Evolutionary conservation across 345 rosid genomes (phyloP).

Genomic region (Populus tremula): DNA sequence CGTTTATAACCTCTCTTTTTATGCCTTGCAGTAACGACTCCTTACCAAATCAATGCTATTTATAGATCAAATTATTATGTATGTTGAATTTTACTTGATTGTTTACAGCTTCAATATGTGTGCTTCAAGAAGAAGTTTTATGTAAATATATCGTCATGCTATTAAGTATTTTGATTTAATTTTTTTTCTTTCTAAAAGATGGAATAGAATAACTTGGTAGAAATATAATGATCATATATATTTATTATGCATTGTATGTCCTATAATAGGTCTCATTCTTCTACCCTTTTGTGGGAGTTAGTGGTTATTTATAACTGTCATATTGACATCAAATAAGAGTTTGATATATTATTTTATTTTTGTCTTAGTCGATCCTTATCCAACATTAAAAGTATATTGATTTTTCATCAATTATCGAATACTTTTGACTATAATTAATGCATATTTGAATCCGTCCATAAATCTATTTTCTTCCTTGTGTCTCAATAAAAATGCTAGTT

Average conservation of each 20-base stretch:
- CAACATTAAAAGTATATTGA: constrained; percentile 5
- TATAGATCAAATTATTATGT: no score
- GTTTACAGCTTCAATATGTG: accelerated
- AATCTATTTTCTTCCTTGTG: not conserved
- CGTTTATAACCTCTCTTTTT: accelerated
- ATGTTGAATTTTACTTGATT: no score
- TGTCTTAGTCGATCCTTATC: not conserved
- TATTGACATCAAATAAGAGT: constrained; percentile 5
- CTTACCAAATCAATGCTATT: no score
- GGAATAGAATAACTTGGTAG: not conserved
- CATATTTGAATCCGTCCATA: not conserved
- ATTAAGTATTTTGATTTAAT: no score
- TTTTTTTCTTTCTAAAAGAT: no score
- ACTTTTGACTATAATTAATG: not conserved
- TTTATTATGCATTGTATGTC: not conserved
- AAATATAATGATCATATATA: not conserved
- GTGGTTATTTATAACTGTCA: not conserved
- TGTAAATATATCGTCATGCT: no score
- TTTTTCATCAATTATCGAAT: not conserved
- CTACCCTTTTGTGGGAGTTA: not conserved
- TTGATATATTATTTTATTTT: constrained; percentile 6
- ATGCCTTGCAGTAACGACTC: no score
- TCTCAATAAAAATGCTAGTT: no score
- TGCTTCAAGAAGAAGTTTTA: no score
- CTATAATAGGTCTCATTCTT: not conserved